These are phyloP conservation scores for Phymatotrichopsis omnivora DNA, from an alignment of 2,329 filamentous ascomycete species.

Conservation along the genomic window DNA sequence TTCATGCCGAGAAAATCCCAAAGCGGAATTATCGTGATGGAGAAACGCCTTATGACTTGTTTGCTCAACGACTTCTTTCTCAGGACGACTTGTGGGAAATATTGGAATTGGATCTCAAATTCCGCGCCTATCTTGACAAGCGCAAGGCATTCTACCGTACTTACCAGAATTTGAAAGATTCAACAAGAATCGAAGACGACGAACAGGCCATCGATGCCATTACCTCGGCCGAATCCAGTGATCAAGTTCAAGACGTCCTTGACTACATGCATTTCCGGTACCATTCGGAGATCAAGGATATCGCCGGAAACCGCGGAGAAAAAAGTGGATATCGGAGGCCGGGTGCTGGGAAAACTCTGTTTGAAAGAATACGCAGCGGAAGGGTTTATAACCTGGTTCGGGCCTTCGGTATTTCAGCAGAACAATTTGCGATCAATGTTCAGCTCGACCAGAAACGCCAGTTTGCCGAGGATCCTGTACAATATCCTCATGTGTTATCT, in stretches of 20 bases:
- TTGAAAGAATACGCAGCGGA: slow-evolving; percentile 72
- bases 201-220: slow-evolving; percentile 71
- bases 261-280: slow-evolving; percentile 97
- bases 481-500: slow-evolving; percentile 75
- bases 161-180: slow-evolving; percentile 59
- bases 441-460: slow-evolving; percentile 67
- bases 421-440: slow-evolving; percentile 79
- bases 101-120: slow-evolving; percentile 89
- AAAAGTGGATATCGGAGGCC: slow-evolving; percentile 64
- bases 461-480: slow-evolving; percentile 72
- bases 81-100: slow-evolving; percentile 94
- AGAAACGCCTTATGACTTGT: slow-evolving; percentile 61
- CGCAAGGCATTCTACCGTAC: slow-evolving; percentile 72
- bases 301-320: slow-evolving; percentile 51
- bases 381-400: slow-evolving; percentile 73
- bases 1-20: slow-evolving; percentile 68
- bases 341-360: slow-evolving; percentile 68
- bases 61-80: slow-evolving; percentile 76
- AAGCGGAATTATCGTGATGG: slow-evolving; percentile 55
- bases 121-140: slow-evolving; percentile 84
- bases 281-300: slow-evolving; percentile 68
- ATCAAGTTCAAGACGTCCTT: slow-evolving; percentile 91
- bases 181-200: slow-evolving; percentile 52
- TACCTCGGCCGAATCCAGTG: slow-evolving; percentile 70
- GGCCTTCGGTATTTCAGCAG: slow-evolving; percentile 81